A percentile compares a stretch with the other conserved stretches of the same genome.
Evolutionary conservation across 441 rosid genomes (phyloP).

Genomic region (Gossypium schwendimanii): DNA sequence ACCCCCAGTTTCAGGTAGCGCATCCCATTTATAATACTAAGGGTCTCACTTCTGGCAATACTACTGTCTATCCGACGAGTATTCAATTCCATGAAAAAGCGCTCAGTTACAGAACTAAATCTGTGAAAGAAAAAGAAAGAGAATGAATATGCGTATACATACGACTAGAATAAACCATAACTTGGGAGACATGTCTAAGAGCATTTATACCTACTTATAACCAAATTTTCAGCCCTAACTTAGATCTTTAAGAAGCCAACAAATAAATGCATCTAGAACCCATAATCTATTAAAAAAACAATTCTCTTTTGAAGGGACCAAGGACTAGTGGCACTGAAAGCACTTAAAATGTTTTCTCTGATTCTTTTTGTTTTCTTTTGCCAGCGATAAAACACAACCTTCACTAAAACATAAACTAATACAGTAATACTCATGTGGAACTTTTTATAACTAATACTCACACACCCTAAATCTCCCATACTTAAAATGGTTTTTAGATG

Average conservation of each 20-base stretch:
- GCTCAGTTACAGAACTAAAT: slow-evolving; percentile 97
- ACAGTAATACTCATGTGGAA: neutral
- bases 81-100: slow-evolving; percentile 87
- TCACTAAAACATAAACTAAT: neutral
- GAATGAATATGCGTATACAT: neutral
- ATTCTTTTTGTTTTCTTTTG: neutral
- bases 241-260: neutral
- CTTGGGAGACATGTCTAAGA: slow-evolving; percentile 6
- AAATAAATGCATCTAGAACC: neutral
- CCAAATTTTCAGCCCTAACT: slow-evolving; percentile 1
- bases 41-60: slow-evolving; percentile 86
- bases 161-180: neutral
- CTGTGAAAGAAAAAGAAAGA: slow-evolving; percentile 33
- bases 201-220: neutral
- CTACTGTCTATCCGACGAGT: slow-evolving; percentile 80
- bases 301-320: neutral
- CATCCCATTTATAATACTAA: slow-evolving; percentile 95
- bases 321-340: neutral
- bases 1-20: slow-evolving; percentile 98
- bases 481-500: neutral
- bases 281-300: neutral
- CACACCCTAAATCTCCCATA: neutral
- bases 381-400: neutral
- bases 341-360: neutral
- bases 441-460: neutral